A percentile compares a stretch with the other conserved stretches of the same genome.
Conservation (phyloP, 768 basidiomycete genomes). For the Lactarius psammicola region DNA sequence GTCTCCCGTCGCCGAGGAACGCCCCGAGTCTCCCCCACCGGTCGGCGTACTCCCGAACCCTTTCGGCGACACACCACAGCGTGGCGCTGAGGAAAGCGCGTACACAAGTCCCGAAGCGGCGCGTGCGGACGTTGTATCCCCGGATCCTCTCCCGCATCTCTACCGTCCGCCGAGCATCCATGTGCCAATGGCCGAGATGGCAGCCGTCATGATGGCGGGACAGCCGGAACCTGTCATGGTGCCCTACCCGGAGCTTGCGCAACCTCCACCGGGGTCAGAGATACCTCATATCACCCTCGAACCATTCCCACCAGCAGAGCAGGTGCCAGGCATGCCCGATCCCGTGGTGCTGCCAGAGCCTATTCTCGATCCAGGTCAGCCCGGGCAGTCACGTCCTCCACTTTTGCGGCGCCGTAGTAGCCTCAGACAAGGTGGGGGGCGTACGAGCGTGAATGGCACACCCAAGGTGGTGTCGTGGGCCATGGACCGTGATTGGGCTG, state of each 20-base stretch:
- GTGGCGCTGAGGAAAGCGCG: conserved; percentile 29
- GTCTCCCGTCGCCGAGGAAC: conserved; percentile 27
- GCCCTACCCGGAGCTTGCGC: conserved; percentile 1
- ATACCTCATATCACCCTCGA: conserved; percentile 5
- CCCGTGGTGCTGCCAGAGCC: background rate
- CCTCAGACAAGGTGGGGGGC: conserved; percentile 47
- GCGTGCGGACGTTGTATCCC: conserved; percentile 38
- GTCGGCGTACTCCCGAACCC: conserved; percentile 18
- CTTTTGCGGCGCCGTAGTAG: conserved; percentile 57
- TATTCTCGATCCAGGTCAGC: conserved; percentile 28
- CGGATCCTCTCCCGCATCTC: conserved; percentile 47
- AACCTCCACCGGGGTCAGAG: background rate
- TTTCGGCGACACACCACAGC: conserved; percentile 29
- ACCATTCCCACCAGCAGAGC: conserved; percentile 8
- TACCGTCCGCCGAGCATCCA: conserved; percentile 39
- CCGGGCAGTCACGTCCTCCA: conserved; percentile 33
- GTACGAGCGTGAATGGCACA: conserved; percentile 49
- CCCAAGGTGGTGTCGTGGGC: conserved; percentile 75
- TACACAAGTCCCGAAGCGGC: background rate
- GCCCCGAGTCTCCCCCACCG: conserved; percentile 2
- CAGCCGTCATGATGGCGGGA: conserved; percentile 20
- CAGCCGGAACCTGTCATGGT: conserved; percentile 7
- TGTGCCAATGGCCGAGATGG: conserved; percentile 26
- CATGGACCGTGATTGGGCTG: conserved; percentile 59
- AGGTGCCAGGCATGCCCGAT: conserved; percentile 8